Evolutionary conservation across 2,329 filamentous ascomycete species (phyloP), one percentile per base, ranked within the genome.

Genomic region (Rhynchosporium agropyri): DNA sequence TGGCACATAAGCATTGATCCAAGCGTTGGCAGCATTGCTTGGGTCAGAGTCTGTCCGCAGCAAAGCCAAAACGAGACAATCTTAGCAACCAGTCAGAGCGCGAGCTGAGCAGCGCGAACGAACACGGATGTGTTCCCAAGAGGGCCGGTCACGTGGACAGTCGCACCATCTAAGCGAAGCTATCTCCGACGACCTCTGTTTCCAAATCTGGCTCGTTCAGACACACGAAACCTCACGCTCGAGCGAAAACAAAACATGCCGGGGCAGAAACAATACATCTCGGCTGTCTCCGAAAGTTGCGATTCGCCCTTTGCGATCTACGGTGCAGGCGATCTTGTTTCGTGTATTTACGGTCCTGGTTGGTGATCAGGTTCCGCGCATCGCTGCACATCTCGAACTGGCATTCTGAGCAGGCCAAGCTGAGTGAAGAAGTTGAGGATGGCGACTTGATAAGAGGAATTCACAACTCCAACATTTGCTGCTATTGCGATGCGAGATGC

Each of bases 201-300:
- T 57, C 54, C 54, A 46, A 20, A 20, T 20, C 20, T 20, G 20
- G 20, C 20, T 20, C 20, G 20, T 20, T 20, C 20, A 20, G 20
- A 20, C 40, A 69, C 54, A 57, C 54, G 54, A 57, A 57, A 57
- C 54, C 36, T 54, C 43, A 40, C 54, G 54, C 54, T 46, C 54
- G 54, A 57, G 45, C 54, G 31, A 57, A 57, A 45, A 57, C 40
- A 45, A 48, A 57, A 57, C 40, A 57, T 33, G 3, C 54, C 15
- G 51, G 51, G 51, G 36, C 40, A 57, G 40, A 57, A 57, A 57
- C 54, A 15, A 33, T 28, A 57, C 28, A 31, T 6, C 5, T 46
- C 29, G n/a, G 10, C 31, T 15, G 54, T 33, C 15, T n/a, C n/a
- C 26, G n/a, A 15, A 3, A 20, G 29, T 54, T 57, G 54, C 54